Evolutionary conservation across 2,329 filamentous ascomycete genomes (phyloP), one percentile per base, ranked within the genome.

Genomic region (Aspergillus sp.): DNA sequence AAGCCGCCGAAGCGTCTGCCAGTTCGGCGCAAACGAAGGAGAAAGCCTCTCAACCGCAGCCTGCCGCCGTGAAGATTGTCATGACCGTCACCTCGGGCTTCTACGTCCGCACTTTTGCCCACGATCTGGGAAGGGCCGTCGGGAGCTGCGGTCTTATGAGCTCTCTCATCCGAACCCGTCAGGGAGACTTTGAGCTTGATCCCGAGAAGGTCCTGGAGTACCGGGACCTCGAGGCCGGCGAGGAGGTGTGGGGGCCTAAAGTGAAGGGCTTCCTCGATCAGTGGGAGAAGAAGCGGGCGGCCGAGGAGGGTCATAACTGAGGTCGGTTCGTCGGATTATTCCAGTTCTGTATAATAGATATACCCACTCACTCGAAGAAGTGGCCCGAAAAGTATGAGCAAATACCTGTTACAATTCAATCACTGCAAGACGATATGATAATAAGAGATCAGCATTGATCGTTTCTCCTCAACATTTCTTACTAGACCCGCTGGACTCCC

Each of bases 31-130:
- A 24, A 45, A 26, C 45, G 22, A 51, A 58, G 9, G 42, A 32
- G 12, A 45, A 51, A 11, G 2, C 49, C 14, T 58, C 65, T 16
- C 56, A 52, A 32, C 60, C 65, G 12, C 71, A 69, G 39, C 70
- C 92, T 1, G 87, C 94, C 1, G 95, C 94, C 0, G 90, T 86
- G 52, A 89, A 86, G 71, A 86, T 99, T 60, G 88, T 90, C 58
- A 92, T 99, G 86, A 96, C 91, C 0, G 94, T 97, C 54, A 92
- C 92, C 2, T 96, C 92, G 0, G 95, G 95, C 45, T 99, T 97
- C 81, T 99, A 99, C 75, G 93, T 99, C 14, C 90, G 95, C 63
- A 96, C 90, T 59, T 87, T 99, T 67, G 93, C 92, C 68, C 92
- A 98, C 73, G 95, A 99, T 70, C 83, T 99, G 3, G 95, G 94